Conservation (phyloP, 257 asterid genomes). For the Plectranthus barbatus region DNA sequence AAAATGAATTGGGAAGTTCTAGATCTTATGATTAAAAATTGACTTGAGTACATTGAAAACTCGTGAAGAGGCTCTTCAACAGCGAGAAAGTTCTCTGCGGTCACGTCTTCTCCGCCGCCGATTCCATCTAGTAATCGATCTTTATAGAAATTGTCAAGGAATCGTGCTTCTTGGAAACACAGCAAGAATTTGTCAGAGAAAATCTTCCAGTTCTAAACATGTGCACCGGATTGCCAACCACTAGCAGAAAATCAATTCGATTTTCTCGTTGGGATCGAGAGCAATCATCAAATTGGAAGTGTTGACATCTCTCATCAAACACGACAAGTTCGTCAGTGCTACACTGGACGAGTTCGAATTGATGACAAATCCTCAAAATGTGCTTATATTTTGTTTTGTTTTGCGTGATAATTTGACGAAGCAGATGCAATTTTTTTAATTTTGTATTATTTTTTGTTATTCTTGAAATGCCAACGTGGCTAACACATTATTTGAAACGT, state of each 20-base stretch:
- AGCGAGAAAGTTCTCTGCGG: conserved; percentile 71
- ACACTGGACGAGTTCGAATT: conserved; percentile 51
- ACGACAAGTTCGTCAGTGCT: conserved; percentile 35
- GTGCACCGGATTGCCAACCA: conserved; percentile 52
- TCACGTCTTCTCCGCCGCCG: conserved; percentile 54
- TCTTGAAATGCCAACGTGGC: too few relatives aligned
- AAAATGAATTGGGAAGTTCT: conserved; percentile 56
- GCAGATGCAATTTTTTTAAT: too few relatives aligned
- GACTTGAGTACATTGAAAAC: conserved; percentile 47
- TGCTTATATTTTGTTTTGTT: too few relatives aligned
- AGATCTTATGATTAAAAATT: conserved; percentile 35
- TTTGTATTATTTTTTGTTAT: too few relatives aligned
- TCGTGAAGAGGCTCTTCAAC: conserved; percentile 47
- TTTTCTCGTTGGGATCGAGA: conserved; percentile 49
- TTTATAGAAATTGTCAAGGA: conserved; percentile 52
- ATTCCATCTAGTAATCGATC: conserved; percentile 51
- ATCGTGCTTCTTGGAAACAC: conserved; percentile 36
- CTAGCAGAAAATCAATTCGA: conserved; percentile 69
- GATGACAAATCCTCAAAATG: conserved; percentile 43
- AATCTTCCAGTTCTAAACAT: conserved; percentile 56
- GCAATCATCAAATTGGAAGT: conserved; percentile 40
- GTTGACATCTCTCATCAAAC: conserved; percentile 37
- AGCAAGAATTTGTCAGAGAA: conserved; percentile 49
- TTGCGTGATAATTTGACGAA: too few relatives aligned
- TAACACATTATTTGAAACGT: too few relatives aligned